Evolutionary conservation across 2,329 filamentous ascomycete genomes (phyloP).

Genomic region (Albophoma yamanashiensis): DNA sequence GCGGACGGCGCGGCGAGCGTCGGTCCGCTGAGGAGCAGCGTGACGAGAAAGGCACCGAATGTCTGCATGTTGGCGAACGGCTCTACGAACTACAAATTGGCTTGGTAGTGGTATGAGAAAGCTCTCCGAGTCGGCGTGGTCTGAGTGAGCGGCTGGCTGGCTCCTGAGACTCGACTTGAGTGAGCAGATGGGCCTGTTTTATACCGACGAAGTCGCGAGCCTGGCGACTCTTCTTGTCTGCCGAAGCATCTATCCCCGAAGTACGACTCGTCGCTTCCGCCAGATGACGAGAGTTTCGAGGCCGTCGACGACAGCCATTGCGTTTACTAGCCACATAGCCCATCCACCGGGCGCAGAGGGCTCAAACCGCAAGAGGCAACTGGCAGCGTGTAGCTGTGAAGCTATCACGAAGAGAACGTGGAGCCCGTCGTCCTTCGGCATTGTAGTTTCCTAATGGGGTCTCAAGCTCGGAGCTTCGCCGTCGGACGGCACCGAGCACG

Average conservation of each 20-base stretch:
- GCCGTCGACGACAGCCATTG: background rate
- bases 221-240: too few relatives aligned
- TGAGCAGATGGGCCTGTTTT: background rate
- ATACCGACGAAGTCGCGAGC: background rate
- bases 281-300: background rate
- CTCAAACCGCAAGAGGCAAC: background rate
- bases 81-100: background rate
- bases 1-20: background rate
- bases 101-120: too few relatives aligned
- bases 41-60: background rate
- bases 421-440: too few relatives aligned
- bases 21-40: background rate
- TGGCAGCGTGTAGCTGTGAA: background rate
- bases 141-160: background rate
- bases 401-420: background rate
- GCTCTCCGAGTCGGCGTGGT: too few relatives aligned
- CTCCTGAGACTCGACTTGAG: background rate
- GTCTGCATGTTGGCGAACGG: background rate
- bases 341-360: background rate
- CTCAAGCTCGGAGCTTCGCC: background rate
- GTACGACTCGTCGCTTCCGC: too few relatives aligned
- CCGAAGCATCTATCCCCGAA: too few relatives aligned
- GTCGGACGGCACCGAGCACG: background rate
- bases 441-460: background rate
- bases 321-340: background rate